phyloP scores from a whole-genome alignment of 2,329 filamentous ascomycete species.

The Microdochium nivale region DNA sequence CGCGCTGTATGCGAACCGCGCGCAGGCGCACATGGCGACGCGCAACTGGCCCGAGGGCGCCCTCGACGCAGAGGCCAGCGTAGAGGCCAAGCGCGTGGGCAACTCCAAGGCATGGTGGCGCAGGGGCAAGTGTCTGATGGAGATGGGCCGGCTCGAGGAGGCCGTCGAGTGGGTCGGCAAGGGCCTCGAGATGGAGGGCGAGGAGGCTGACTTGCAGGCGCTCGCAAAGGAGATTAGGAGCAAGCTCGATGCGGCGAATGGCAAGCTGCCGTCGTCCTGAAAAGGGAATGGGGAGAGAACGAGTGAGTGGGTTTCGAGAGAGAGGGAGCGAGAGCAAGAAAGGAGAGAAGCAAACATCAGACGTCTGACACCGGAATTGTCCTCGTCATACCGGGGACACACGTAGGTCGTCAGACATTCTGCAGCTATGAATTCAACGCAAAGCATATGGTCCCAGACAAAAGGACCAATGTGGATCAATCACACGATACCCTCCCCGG shows the following conservation, averaged over 20 bases:
- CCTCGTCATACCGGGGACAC: no score
- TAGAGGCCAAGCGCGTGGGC: slow-evolving; percentile 76
- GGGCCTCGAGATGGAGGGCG: slow-evolving; percentile 76
- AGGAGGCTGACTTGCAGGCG: slow-evolving; percentile 53
- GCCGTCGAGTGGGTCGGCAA: slow-evolving; percentile 68
- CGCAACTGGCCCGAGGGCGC: slow-evolving; percentile 77
- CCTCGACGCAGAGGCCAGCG: slow-evolving; percentile 80
- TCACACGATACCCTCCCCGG: no score
- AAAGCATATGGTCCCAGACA: no score
- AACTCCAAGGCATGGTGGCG: slow-evolving; percentile 97
- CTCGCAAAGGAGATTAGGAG: slow-evolving; percentile 55
- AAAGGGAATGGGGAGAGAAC: no score
- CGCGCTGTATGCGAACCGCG: slow-evolving; percentile 74
- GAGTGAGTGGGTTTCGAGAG: no score
- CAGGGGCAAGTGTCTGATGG: slow-evolving; percentile 71
- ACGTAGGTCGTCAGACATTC: no score
- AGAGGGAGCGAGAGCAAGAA: no score
- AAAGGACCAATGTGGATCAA: no score
- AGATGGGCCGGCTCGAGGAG: slow-evolving; percentile 86
- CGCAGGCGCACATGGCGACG: slow-evolving; percentile 80
- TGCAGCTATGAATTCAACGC: no score
- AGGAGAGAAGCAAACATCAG: no score
- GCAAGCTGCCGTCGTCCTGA: background rate
- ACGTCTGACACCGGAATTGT: no score
- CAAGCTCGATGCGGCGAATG: slow-evolving; percentile 28